These are phyloP conservation scores for Melampsora medusae DNA, from an alignment of 1,284 basidiomycete genomes.

Conservation along the genomic window DNA sequence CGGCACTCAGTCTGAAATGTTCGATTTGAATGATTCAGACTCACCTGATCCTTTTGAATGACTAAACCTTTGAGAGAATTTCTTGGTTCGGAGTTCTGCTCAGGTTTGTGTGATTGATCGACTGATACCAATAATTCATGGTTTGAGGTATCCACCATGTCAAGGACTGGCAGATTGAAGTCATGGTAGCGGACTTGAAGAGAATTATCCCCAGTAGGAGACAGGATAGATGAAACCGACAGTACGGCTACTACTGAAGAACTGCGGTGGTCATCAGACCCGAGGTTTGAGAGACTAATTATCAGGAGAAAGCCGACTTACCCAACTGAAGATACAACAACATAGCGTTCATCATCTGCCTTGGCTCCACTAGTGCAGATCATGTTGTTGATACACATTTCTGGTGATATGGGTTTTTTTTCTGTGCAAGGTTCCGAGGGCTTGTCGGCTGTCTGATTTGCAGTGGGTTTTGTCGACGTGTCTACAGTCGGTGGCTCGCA, in stretches of 20 bases:
- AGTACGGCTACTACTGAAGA: slow-evolving; percentile 35
- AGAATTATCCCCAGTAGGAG: neutral
- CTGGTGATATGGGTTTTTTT: slow-evolving; percentile 3
- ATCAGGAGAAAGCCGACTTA: neutral
- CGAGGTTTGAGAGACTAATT: neutral
- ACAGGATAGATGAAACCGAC: slow-evolving; percentile 13
- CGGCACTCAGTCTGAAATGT: neutral
- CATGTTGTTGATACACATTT: slow-evolving; percentile 36
- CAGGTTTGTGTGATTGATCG: slow-evolving; percentile 4
- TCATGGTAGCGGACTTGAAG: slow-evolving; percentile 17
- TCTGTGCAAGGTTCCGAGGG: slow-evolving; percentile 2
- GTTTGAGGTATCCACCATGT: slow-evolving; percentile 15
- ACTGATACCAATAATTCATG: slow-evolving; percentile 21
- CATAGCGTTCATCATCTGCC: slow-evolving; percentile 5
- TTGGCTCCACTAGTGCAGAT: slow-evolving; percentile 13
- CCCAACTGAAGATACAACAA: slow-evolving; percentile 41
- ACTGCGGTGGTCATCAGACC: slow-evolving; percentile 1
- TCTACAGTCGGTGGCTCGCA: neutral
- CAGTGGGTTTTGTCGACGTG: neutral
- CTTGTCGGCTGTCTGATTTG: neutral
- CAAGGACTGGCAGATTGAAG: slow-evolving; percentile 28
- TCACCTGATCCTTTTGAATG: neutral
- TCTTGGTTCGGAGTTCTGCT: neutral
- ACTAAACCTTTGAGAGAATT: neutral
- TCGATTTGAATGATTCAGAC: neutral